phyloP scores from a whole-genome alignment of 345 rosid genomes.

The Eucalyptus sp. region DNA sequence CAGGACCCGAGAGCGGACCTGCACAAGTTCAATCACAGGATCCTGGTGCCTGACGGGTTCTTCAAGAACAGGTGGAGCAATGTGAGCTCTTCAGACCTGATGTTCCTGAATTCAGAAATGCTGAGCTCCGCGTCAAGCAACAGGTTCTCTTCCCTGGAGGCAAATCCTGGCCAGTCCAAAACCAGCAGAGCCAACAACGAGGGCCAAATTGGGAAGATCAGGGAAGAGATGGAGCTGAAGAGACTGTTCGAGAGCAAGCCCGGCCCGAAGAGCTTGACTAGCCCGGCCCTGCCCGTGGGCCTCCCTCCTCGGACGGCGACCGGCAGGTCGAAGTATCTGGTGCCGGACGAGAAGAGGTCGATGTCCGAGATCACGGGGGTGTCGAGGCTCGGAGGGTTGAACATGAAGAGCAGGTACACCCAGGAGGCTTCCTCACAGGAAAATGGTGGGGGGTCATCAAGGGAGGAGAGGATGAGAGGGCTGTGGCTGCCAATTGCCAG shows the following conservation, averaged over 20 bases:
- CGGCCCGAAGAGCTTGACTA: background rate
- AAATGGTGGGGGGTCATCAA: background rate
- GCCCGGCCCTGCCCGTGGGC: background rate
- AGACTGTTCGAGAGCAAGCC: slow-evolving; percentile 34
- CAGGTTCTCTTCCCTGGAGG: slow-evolving; percentile 22
- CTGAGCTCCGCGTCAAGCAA: slow-evolving; percentile 36
- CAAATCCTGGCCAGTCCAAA: background rate
- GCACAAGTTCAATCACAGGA: slow-evolving; percentile 58
- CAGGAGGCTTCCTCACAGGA: slow-evolving; percentile 6
- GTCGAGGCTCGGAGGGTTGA: slow-evolving; percentile 29
- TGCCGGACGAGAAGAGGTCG: slow-evolving; percentile 41
- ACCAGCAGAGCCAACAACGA: background rate
- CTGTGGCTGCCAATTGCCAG: slow-evolving; percentile 73
- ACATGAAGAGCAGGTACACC: slow-evolving; percentile 2
- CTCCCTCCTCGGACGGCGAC: background rate
- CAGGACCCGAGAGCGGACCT: slow-evolving; percentile 2
- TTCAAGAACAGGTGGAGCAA: slow-evolving; percentile 76
- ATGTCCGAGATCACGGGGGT: slow-evolving; percentile 64
- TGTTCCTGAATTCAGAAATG: slow-evolving; percentile 65
- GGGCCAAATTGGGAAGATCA: slow-evolving; percentile 19
- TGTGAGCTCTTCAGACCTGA: slow-evolving; percentile 64
- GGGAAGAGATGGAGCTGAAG: slow-evolving; percentile 54
- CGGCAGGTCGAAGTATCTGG: background rate
- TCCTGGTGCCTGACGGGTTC: slow-evolving; percentile 48
- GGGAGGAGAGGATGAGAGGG: slow-evolving; percentile 35